These are phyloP conservation scores for Rubia yunnanensis DNA, from an alignment of 257 asterid genomes.

Conservation along the genomic window DNA sequence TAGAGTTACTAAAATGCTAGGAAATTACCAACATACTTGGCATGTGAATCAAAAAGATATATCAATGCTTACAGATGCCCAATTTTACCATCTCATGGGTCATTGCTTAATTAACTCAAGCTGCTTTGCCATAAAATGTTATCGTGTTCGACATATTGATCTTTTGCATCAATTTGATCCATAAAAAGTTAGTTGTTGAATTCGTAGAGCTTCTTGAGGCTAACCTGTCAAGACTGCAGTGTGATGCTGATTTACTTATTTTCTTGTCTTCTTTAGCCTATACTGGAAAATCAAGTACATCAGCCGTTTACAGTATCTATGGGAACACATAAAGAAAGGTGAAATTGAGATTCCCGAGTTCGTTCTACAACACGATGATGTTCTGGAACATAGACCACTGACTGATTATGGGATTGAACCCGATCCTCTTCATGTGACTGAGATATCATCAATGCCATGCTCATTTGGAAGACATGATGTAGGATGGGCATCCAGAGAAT, in stretches of 20 bases:
- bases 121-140: neutral
- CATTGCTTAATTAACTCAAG: neutral
- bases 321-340: slow-evolving; percentile 86
- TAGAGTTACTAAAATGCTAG: neutral
- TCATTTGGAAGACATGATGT: slow-evolving; percentile 53
- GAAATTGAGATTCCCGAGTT: slow-evolving; percentile 78
- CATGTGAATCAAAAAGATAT: neutral
- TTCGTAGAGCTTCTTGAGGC: neutral
- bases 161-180: neutral
- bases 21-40: neutral
- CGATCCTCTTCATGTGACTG: slow-evolving; percentile 56
- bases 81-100: neutral
- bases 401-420: slow-evolving; percentile 97
- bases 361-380: slow-evolving; percentile 62
- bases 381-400: slow-evolving; percentile 78
- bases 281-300: slow-evolving; percentile 89
- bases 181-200: neutral
- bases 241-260: neutral
- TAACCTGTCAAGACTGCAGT: neutral
- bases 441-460: slow-evolving; percentile 46
- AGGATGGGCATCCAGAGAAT: slow-evolving; percentile 60
- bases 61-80: neutral
- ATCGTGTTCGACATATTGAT: neutral
- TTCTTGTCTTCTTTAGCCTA: slow-evolving; percentile 30
- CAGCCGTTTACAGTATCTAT: slow-evolving; percentile 86